A percentile compares a stretch with the other conserved stretches of the same genome.
Evolutionary conservation across 1,284 basidiomycete genomes (phyloP).

Genomic region (Ustilago shanxiensis): DNA sequence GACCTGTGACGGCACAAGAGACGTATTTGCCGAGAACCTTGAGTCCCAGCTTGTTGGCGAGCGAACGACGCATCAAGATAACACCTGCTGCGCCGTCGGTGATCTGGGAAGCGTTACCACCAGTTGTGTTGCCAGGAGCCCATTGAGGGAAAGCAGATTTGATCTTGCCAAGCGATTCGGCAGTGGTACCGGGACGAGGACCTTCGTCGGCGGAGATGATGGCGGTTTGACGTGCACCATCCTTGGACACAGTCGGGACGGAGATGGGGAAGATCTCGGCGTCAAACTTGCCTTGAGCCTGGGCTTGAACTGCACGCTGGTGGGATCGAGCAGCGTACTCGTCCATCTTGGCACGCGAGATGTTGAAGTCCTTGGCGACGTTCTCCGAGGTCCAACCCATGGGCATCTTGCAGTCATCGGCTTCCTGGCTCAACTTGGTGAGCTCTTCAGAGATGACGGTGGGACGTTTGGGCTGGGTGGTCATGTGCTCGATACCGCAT

Average conservation of each 20-base stretch:
- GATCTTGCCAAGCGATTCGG: conserved; percentile 78
- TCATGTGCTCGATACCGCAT: conserved; percentile 86
- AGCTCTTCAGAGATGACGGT: conserved; percentile 56
- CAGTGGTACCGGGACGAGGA: conserved; percentile 82
- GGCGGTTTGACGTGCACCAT: conserved; percentile 75
- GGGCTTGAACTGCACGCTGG: conserved; percentile 79
- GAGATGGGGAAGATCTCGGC: conserved; percentile 81
- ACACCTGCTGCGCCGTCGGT: conserved; percentile 90
- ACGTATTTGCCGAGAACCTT: conserved; percentile 83
- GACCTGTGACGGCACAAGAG: conserved; percentile 79
- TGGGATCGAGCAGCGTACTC: conserved; percentile 84
- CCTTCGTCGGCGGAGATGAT: conserved; percentile 83
- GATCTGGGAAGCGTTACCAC: conserved; percentile 85
- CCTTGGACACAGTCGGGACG: conserved; percentile 73
- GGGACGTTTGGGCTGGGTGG: conserved; percentile 47
- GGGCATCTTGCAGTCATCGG: conserved; percentile 73
- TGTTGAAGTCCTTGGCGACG: conserved; percentile 77
- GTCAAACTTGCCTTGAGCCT: conserved; percentile 77
- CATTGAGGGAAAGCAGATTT: conserved; percentile 88
- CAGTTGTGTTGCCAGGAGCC: conserved; percentile 82
- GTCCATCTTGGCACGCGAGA: conserved; percentile 87
- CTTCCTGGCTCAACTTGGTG: conserved; percentile 47
- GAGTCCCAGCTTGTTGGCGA: conserved; percentile 83
- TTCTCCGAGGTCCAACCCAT: conserved; percentile 93
- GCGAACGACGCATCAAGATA: conserved; percentile 85